Conservation (phyloP, 345 rosid genomes). For the Cardamine occulta region DNA sequence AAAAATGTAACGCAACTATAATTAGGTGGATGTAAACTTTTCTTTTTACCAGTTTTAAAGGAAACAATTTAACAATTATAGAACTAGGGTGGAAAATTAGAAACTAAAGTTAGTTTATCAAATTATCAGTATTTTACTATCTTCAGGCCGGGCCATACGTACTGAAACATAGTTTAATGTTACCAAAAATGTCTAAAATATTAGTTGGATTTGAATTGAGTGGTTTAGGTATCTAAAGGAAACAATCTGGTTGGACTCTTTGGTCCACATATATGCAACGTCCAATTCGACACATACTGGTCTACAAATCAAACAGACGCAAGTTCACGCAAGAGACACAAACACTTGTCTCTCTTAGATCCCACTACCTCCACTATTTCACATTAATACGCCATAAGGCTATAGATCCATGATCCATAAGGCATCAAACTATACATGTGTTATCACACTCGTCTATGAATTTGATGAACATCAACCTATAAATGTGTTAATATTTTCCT, state of each 20-base stretch:
- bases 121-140: constrained; percentile 1
- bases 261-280: constrained; percentile 36
- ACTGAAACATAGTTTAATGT: neutral
- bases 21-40: neutral
- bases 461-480: neutral
- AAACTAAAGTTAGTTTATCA: neutral
- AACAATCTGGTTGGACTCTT: constrained; percentile 1
- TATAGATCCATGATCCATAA: no score
- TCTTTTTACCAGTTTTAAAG: neutral
- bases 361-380: constrained; percentile 19
- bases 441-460: no score
- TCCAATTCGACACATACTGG: constrained; percentile 29
- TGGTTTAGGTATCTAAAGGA: constrained; percentile 15
- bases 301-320: constrained; percentile 16
- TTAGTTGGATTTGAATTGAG: constrained; percentile 26
- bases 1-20: neutral
- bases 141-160: neutral
- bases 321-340: constrained; percentile 20
- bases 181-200: constrained; percentile 1
- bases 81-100: neutral
- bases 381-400: neutral
- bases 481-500: neutral
- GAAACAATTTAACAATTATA: neutral
- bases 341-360: constrained; percentile 26
- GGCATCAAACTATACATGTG: neutral